Evolutionary conservation across 352 stramenopile species (phyloP), one percentile per base, ranked within the genome.

Genomic region (Phytophthora colocasiae): DNA sequence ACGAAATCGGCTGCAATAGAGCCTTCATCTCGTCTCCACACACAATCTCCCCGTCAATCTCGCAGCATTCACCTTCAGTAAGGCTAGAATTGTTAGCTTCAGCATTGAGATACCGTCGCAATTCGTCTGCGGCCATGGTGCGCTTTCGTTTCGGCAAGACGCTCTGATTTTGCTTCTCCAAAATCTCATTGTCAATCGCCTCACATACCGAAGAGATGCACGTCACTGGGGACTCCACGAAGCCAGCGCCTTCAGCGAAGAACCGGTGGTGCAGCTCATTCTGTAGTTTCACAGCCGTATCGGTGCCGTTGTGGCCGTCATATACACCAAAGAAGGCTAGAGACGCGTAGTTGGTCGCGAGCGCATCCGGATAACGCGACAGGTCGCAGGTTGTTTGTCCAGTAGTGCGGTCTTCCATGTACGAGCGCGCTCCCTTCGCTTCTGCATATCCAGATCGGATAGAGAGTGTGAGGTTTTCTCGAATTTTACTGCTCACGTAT

Each of bases 401-500:
- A 34, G 78, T 73, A 41, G 40, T 92, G 44, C 87, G 82, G 70
- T 97, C 90, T 69, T 97, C 90, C 90, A 97, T 97, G 71, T 92
- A 94, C 36, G 83, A 88, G 2, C 90, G 84, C 9, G 78, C 78
- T 38, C 89, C 89, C 74, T 96, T 96, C 10, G 87, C 89, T 56
- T 96, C 86, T 10, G 85, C 89, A 40, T 94, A 95, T 4, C 87
- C 89, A 9, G 87, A 92, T 14, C 85, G 84, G 39, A 97, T 83
- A 10, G 78, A 56, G 19, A 95, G 70, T 41, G 57, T 52, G 1
- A 93, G 73, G 44, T 96, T 94, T 67, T 95, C 89, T 11, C 89
- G 89, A 31, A 90, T 91, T 63, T 93, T 95, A 55, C 85, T 95
- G 71, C 88, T 96, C 58, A 96, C 88, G 58, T 96, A 96, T 38